Evolutionary conservation across 2,329 filamentous ascomycete genomes (phyloP), one percentile per base, ranked within the genome.

Genomic region (Botrytis deweyae): DNA sequence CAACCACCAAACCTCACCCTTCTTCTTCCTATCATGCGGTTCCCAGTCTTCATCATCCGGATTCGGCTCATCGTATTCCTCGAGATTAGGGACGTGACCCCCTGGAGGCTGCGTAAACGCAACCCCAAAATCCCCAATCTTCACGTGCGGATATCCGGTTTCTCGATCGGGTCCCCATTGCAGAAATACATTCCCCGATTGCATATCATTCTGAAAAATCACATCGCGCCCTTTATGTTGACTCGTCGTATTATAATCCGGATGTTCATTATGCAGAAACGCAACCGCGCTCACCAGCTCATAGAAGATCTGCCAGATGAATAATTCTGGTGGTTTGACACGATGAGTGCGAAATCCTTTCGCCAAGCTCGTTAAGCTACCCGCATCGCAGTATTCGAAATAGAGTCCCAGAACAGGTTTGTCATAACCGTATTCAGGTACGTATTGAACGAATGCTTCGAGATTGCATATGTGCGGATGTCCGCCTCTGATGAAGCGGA

Each of bases 231-330:
- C 29, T 16, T n/a, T 3, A 14, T 67, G 40, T 22, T 49, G 46
- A 8, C 10, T 6, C 4, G 8, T 20, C 5, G 36, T 44, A 10
- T 44, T 58, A 6, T 67, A 67, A 72, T 72, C 61, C 18, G 70
- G 70, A 46, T 72, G 70, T 58, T 72, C 61, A 12, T 72, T 66
- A 29, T 72, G 70, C 8, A 72, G 61, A 67, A 72, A 72, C 3
- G 70, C 70, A 18, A 67, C 25, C 1, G 25, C 62, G 40, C 58
- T 64, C 14, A 36, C n/a, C 12, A 72, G 20, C 4, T 72, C 61
- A 8, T 66, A 40, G 5, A 72, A 72, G 3, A 58, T 7, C 5
- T 72, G 61, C 70, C 70, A 72, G 36, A 67, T 38, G 1, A 72
- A 20, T 16, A 67, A 12, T 2, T 67, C 59, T 0, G 61, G 70